Evolutionary conservation across 139 green algal species (phyloP).

Genomic region (Chlamydomonas incerta): DNA sequence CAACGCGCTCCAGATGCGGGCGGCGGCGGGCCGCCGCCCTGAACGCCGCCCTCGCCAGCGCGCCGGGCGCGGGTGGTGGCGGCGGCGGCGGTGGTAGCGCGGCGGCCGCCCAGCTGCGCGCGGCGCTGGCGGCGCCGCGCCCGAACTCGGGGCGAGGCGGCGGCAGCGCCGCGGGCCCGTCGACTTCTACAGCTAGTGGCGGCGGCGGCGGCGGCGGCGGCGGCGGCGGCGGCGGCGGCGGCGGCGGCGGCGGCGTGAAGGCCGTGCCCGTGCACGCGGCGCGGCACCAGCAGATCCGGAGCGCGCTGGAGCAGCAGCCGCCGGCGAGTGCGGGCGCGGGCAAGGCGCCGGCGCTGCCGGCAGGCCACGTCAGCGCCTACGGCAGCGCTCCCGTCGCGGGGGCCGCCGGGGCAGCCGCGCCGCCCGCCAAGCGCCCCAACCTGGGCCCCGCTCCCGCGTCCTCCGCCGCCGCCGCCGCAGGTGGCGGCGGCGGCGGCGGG

Average conservation of each 20-base stretch:
- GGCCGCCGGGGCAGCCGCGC: background rate
- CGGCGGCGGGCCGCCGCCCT: background rate
- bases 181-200: background rate
- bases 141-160: no score
- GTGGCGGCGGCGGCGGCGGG: background rate
- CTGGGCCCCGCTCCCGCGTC: slow-evolving; percentile 7
- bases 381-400: background rate
- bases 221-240: background rate
- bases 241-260: background rate
- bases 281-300: no score
- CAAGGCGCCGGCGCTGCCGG: background rate
- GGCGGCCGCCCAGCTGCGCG: background rate
- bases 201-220: background rate
- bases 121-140: background rate
- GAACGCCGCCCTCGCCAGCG: background rate
- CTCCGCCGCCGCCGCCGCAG: background rate
- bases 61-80: background rate
- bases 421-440: slow-evolving; percentile 29
- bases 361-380: slow-evolving; percentile 9
- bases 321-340: background rate
- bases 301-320: background rate
- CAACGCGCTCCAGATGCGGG: slow-evolving; percentile 3
- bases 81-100: no score
- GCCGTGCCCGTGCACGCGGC: no score
- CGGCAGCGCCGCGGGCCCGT: background rate